These are phyloP conservation scores for Phalaenopsis equestris DNA, from an alignment of 106 monocot species.

Conservation along the genomic window DNA sequence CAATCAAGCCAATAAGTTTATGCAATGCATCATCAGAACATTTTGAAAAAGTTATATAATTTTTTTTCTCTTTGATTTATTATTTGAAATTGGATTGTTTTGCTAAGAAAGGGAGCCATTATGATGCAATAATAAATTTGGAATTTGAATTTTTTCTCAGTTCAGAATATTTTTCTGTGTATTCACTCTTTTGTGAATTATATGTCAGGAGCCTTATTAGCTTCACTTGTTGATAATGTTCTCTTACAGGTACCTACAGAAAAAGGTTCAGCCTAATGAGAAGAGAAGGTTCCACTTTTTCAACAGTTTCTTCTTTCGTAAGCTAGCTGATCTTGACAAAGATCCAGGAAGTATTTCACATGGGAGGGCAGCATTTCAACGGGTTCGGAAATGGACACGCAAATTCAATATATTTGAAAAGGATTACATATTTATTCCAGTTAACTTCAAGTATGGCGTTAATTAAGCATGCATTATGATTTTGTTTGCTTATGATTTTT, in stretches of 20 bases:
- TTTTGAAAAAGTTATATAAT: neutral
- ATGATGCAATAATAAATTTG: neutral
- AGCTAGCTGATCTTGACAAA: conserved; percentile 88
- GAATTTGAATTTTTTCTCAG: neutral
- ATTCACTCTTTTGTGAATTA: neutral
- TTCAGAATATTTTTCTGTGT: neutral
- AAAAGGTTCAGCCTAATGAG: conserved; percentile 47
- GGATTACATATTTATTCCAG: conserved; percentile 90
- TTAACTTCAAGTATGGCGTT: conserved; percentile 79
- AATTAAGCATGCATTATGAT: neutral
- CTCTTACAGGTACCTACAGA: conserved; percentile 65
- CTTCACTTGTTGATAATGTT: conserved; percentile 7
- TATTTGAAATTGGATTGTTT: neutral
- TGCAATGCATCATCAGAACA: no score
- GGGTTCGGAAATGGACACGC: conserved; percentile 97
- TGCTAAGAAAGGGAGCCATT: neutral
- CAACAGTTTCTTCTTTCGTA: conserved; percentile 98
- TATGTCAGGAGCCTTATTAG: neutral
- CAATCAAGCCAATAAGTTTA: no score
- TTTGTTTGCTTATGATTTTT: neutral
- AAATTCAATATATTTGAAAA: conserved; percentile 93
- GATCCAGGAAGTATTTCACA: conserved; percentile 53
- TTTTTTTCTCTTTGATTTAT: neutral
- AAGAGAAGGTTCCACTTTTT: conserved; percentile 77
- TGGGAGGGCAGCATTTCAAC: conserved; percentile 87